Evolutionary conservation across 2,329 filamentous ascomycete species (phyloP), one percentile per base, ranked within the genome.

Genomic region (Fusarium continuum): DNA sequence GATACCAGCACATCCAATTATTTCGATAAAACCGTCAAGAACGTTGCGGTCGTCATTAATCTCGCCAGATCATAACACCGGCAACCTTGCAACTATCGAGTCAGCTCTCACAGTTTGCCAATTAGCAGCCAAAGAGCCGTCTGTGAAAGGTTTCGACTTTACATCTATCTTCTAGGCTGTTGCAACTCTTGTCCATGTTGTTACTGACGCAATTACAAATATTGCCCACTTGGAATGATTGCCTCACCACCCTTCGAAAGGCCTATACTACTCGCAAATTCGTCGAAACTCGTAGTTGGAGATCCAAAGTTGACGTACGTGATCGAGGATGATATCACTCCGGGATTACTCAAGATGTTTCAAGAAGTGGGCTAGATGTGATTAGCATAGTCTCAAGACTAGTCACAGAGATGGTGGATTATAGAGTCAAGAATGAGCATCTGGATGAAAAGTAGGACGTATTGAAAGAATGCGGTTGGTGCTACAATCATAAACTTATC

Each of bases 91-190:
- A 0, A 60, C 64, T 6, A 35, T 68, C 6, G 48, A 62, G 4
- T 53, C 56, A 1, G 54, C 64, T 2, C 26, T 65, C 6, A 44
- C 57, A 0, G 51, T 68, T 3, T 65, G 61, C 25, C 41, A 48
- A 10, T 52, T 64, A 17, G 65, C 64, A 13, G 54, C 57, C 7
- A 47, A 39, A 7, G 51, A 63, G 26, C 32, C 48, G 5, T 63
- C 61, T 0, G 31, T 68, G 0, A 56, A 65, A 25, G 47, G 57
- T 0, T 65, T 67, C 7, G 48, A 67, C 31, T 68, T 67, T n/a
- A 68, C 65, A 2, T 55, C 60, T 0, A 62, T 53, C n/a, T 62
- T 67, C n/a, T 61, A 56, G 56, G 63, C 65, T 9, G 64, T 60
- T 1, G 34, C 53, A 0, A 43, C 59, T 8, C 65, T 55, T 3